These are phyloP conservation scores for Phytophthora fragariae DNA, from an alignment of 352 stramenopile species.

Conservation along the genomic window DNA sequence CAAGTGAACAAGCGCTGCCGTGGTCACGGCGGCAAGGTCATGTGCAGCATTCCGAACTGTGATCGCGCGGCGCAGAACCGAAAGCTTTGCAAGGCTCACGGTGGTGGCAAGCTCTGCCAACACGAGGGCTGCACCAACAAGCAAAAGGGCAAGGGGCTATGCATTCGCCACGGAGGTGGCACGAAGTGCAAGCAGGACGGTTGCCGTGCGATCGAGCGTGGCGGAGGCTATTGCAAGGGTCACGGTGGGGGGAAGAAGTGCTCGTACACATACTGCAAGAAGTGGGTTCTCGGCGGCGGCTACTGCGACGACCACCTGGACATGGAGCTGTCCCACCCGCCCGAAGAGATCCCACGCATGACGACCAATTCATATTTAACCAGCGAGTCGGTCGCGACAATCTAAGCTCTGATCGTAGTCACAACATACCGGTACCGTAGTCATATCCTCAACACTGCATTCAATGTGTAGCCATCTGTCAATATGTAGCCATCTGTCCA, in stretches of 20 bases:
- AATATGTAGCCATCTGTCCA: constrained; percentile 19
- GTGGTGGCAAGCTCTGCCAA: constrained; percentile 75
- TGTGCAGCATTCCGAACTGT: constrained; percentile 84
- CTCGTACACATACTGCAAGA: constrained; percentile 69
- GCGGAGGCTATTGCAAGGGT: constrained; percentile 85
- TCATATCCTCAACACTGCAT: background rate
- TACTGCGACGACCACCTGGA: constrained; percentile 78
- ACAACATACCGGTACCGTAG: background rate
- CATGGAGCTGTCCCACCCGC: constrained; percentile 60
- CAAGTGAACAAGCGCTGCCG: constrained; percentile 88
- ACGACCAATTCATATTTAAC: constrained; percentile 76
- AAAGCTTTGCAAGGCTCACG: constrained; percentile 86
- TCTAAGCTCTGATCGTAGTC: constrained; percentile 37
- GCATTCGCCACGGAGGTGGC: constrained; percentile 84
- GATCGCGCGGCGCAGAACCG: constrained; percentile 82
- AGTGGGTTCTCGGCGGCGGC: constrained; percentile 82
- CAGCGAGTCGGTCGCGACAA: constrained; percentile 64
- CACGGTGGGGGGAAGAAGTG: constrained; percentile 89
- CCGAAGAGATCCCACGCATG: constrained; percentile 67
- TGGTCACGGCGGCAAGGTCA: constrained; percentile 81
- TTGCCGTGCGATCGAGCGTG: constrained; percentile 74
- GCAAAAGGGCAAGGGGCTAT: constrained; percentile 86
- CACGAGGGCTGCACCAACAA: constrained; percentile 84
- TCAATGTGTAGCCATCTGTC: constrained; percentile 21
- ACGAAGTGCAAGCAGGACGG: constrained; percentile 77